Evolutionary conservation across 768 basidiomycete genomes (phyloP), one percentile per base, ranked within the genome.

Genomic region (Rhizopogon roseolus): DNA sequence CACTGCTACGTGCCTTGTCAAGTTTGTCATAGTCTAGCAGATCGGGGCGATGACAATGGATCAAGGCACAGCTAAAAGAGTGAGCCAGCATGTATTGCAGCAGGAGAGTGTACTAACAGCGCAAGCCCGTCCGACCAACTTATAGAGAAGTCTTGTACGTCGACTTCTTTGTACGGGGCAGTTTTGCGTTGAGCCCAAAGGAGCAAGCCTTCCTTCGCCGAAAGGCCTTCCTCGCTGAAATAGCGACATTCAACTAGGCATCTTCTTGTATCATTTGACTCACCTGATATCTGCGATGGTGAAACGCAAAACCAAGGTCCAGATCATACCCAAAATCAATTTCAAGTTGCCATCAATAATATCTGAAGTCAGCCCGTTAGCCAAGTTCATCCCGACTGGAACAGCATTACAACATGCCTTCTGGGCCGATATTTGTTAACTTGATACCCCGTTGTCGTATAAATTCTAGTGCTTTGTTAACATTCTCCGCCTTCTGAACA

Each of bases 131-230:
- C 93, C 36, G 86, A 86, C 90, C 94, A 99, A 66, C 91, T 93
- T 38, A 80, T 65, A 13, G 93, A 90, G 66, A 99, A 99, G 65
- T 98, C 92, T 71, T 92, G 85, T 14, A 99, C 92, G 54, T 98
- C 73, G 11, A 98, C 94, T 63, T 96, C 92, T 57, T 81, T 82
- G 72, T 99, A 98, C 0, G 85, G 84, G 34, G 80, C 84, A 0
- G 97, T 99, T 72, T 96, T 97, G 52, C 97, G 85, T 65, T 98
- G 97, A 74, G 95, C 97, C 97, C 97, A 99, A 4, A 99, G 81
- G 4, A 99, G 75, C 10, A 99, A 79, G 34, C 97, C 97, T 66
- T 98, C 97, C 71, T 98, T 97, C 1, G 97, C 97, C 9, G 94
- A 94, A n/a, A 98, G 81, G 53, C 97, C 97, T 73, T 98, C 97